Percentiles rank a stretch among this genome's conserved stretches.
Conservation (phyloP, 148 eudicot genomes). For the Rheum nobile region DNA sequence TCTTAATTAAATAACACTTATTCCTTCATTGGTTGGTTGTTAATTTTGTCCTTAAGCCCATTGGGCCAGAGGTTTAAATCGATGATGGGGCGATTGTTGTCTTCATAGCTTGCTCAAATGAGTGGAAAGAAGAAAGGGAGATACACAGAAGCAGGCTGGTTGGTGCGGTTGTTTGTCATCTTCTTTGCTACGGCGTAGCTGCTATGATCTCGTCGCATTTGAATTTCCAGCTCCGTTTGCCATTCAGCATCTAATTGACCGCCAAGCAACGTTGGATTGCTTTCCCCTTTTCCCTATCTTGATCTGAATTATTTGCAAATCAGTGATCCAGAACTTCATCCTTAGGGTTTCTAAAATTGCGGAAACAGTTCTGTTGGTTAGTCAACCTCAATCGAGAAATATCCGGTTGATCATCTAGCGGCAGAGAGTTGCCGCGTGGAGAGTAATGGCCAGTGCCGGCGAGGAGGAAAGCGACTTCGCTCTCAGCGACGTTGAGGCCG, state of each 20-base stretch:
- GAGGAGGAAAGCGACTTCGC: constrained; percentile 61
- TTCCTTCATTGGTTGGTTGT: too few species aligned
- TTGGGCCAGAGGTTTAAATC: too few species aligned
- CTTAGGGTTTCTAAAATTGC: neutral
- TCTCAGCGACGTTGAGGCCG: constrained; percentile 78
- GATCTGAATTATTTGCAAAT: neutral
- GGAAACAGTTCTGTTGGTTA: neutral
- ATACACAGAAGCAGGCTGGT: neutral
- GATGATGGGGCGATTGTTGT: too few species aligned
- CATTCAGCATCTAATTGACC: neutral
- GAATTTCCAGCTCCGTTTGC: neutral
- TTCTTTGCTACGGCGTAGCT: constrained; percentile 1
- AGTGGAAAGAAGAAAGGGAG: neutral
- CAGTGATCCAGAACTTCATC: neutral
- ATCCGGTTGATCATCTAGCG: constrained; percentile 8
- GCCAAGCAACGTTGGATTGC: neutral
- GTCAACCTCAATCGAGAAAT: neutral
- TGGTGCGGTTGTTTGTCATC: neutral
- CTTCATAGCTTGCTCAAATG: too few species aligned
- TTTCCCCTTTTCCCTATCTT: neutral
- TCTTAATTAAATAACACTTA: too few species aligned
- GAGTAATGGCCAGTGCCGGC: constrained; percentile 31
- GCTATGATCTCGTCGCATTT: neutral
- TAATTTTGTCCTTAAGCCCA: too few species aligned
- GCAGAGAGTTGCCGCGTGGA: neutral